A percentile compares a stretch with the other conserved stretches of the same genome.
phyloP scores from a whole-genome alignment of 768 basidiomycete species.

The Amyloporia xantha region DNA sequence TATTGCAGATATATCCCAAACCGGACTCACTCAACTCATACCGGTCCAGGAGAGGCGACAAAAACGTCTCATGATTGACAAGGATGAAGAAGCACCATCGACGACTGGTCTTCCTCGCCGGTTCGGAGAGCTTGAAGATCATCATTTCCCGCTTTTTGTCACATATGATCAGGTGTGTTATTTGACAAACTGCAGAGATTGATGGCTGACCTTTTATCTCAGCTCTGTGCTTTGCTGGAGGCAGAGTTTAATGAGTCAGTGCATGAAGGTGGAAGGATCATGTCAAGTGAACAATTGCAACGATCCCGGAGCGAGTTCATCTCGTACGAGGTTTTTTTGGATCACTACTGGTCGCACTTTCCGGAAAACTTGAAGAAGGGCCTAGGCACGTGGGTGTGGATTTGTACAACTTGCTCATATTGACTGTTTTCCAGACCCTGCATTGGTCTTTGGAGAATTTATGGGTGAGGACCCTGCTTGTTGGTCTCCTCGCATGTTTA shows the following conservation, averaged over 20 bases:
- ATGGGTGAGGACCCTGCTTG: constrained; percentile 34
- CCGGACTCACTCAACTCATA: constrained; percentile 27
- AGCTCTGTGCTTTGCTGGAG: constrained; percentile 47
- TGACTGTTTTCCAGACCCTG: constrained; percentile 38
- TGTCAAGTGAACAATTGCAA: constrained; percentile 17
- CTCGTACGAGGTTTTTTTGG: constrained; percentile 41
- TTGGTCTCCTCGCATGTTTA: background rate
- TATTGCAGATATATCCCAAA: constrained; percentile 27
- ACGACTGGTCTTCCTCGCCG: constrained; percentile 40
- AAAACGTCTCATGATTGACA: constrained; percentile 25
- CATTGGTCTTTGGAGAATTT: constrained; percentile 55
- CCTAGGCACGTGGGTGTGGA: constrained; percentile 34
- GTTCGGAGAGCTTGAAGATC: constrained; percentile 50
- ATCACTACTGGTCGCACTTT: constrained; percentile 53
- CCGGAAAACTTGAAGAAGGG: constrained; percentile 42
- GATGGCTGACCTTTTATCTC: background rate
- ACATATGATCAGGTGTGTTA: constrained; percentile 54
- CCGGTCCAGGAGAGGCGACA: constrained; percentile 11
- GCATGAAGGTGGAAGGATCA: background rate
- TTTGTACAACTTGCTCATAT: background rate
- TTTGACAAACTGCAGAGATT: background rate
- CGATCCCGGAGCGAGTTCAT: constrained; percentile 22
- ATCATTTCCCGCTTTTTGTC: constrained; percentile 64
- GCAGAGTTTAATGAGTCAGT: constrained; percentile 29
- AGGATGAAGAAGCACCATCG: constrained; percentile 37